Conservation (phyloP, 1,284 basidiomycete species). For the Apiotrichum domesticum region DNA sequence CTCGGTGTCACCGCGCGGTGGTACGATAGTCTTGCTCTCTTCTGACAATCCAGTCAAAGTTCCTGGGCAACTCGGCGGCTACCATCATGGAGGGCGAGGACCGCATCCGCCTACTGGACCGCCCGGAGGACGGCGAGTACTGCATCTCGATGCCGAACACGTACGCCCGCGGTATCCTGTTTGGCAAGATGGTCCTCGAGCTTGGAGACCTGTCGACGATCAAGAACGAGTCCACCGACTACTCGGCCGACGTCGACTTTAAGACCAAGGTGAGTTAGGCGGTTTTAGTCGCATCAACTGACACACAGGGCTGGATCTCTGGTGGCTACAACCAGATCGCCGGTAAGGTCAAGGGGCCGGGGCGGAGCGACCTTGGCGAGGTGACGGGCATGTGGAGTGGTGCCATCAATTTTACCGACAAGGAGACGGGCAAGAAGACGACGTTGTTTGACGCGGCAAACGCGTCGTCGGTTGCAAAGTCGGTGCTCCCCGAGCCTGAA, state of each 20-base stretch:
- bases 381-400: conserved; percentile 87
- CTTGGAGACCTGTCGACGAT: conserved; percentile 84
- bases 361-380: conserved; percentile 73
- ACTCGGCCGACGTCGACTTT: conserved; percentile 85
- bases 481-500: conserved; percentile 72
- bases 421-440: conserved; percentile 63
- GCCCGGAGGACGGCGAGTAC: conserved; percentile 69
- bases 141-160: conserved; percentile 78
- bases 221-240: conserved; percentile 68
- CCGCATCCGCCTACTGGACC: conserved; percentile 69
- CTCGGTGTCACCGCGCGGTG: too few relatives aligned
- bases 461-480: conserved; percentile 71
- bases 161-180: conserved; percentile 92
- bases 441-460: conserved; percentile 78
- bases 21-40: not conserved
- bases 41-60: conserved; percentile 57
- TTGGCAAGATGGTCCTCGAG: conserved; percentile 97
- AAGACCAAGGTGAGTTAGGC: conserved; percentile 70
- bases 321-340: conserved; percentile 89
- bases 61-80: conserved; percentile 91
- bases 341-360: conserved; percentile 63
- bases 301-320: conserved; percentile 81
- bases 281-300: not conserved
- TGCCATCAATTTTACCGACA: conserved; percentile 76
- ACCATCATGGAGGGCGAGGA: conserved; percentile 97